These are phyloP conservation scores for Eruca vesicaria DNA, from an alignment of 441 rosid species.

Conservation along the genomic window DNA sequence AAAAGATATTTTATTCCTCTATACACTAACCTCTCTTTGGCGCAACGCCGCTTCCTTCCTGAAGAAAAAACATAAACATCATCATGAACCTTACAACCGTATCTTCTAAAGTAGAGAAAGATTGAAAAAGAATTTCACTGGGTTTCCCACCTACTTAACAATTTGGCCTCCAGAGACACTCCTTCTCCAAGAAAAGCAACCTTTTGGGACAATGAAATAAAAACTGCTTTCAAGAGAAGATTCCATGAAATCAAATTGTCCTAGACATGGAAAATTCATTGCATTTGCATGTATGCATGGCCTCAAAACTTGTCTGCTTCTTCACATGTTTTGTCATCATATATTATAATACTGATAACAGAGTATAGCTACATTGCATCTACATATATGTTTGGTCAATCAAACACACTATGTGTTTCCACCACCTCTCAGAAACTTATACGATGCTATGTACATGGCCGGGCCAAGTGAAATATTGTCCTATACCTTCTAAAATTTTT, in stretches of 20 bases:
- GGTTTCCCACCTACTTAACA: conserved; percentile 49
- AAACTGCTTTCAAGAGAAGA: background rate
- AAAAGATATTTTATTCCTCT: background rate
- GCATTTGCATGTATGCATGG: background rate
- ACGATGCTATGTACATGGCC: background rate
- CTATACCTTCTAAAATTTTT: no score
- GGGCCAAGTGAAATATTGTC: no score
- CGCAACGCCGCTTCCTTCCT: conserved; percentile 96
- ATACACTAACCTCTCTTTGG: conserved; percentile 80
- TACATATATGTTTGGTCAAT: conserved; percentile 4
- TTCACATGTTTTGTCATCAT: background rate
- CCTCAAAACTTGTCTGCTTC: background rate
- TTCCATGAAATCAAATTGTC: background rate
- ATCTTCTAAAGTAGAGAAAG: background rate
- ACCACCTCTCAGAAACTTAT: background rate
- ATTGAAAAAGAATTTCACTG: background rate
- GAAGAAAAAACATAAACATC: background rate
- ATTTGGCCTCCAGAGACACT: conserved; percentile 90
- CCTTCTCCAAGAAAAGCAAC: conserved; percentile 96
- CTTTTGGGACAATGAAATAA: background rate
- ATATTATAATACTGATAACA: background rate
- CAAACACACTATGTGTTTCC: background rate
- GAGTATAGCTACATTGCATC: background rate
- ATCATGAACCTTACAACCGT: background rate
- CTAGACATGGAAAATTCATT: background rate